Percentiles rank a stretch among this genome's conserved stretches.
These are phyloP conservation scores for Alisma plantagoaquatica DNA, from an alignment of 106 monocot genomes.

Conservation along the genomic window DNA sequence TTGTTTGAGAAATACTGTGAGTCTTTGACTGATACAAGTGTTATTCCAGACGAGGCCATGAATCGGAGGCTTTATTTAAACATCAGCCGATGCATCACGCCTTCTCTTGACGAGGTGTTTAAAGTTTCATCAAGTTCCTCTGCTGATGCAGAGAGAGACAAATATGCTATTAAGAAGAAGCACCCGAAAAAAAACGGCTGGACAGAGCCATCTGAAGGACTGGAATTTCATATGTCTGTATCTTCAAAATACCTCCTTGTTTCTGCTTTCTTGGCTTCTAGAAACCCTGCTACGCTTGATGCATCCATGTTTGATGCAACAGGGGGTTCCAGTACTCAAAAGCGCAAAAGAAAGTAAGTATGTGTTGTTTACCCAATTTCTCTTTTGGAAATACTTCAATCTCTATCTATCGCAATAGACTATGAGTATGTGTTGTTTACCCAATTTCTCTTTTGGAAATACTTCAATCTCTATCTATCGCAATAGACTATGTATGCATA, in stretches of 20 bases:
- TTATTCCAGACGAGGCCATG: constrained; percentile 62
- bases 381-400: not conserved
- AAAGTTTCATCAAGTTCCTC: constrained; percentile 22
- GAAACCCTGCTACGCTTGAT: constrained; percentile 94
- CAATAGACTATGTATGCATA: too few relatives aligned
- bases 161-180: constrained; percentile 14
- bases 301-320: constrained; percentile 77
- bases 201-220: constrained; percentile 24
- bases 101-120: constrained; percentile 51
- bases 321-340: constrained; percentile 45
- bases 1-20: constrained; percentile 75
- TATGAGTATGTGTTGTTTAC: too few relatives aligned
- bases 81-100: constrained; percentile 44
- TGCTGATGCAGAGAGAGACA: constrained; percentile 8
- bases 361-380: too few relatives aligned
- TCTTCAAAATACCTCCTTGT: constrained; percentile 85
- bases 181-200: constrained; percentile 25
- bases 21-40: constrained; percentile 42
- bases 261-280: constrained; percentile 89
- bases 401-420: not conserved
- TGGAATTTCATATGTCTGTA: constrained; percentile 90
- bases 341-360: constrained; percentile 85
- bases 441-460: not conserved
- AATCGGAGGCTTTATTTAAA: constrained; percentile 70
- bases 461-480: not conserved